phyloP scores from a whole-genome alignment of 441 rosid species.

The Pelargonium cotyledonis region DNA sequence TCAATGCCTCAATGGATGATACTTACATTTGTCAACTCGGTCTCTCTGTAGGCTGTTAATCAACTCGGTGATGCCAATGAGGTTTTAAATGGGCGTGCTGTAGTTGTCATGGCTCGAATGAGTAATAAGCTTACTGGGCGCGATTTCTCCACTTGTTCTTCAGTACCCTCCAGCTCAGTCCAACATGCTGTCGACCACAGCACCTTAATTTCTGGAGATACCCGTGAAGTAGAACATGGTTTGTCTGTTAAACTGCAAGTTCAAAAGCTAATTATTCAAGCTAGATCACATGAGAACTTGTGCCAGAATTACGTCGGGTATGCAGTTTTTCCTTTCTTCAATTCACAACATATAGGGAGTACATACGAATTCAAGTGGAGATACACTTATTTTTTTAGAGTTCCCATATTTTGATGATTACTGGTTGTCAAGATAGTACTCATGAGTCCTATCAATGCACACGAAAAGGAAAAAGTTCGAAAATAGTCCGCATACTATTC shows the following conservation, averaged over 20 bases:
- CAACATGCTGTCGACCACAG: slow-evolving; percentile 60
- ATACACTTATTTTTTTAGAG: too few species aligned
- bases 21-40: slow-evolving; percentile 6
- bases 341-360: background rate
- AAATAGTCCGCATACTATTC: background rate
- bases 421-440: too few species aligned
- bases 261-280: slow-evolving; percentile 84
- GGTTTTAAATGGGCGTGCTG: slow-evolving; percentile 91
- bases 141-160: slow-evolving; percentile 63
- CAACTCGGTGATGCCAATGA: slow-evolving; percentile 98
- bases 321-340: slow-evolving; percentile 13
- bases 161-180: slow-evolving; percentile 36
- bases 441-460: too few species aligned
- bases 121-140: slow-evolving; percentile 93
- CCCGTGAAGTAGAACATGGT: slow-evolving; percentile 86
- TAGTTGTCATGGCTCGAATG: slow-evolving; percentile 95
- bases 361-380: background rate
- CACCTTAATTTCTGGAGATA: slow-evolving; percentile 65
- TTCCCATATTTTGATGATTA: too few species aligned
- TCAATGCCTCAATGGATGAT: background rate
- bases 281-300: slow-evolving; percentile 79
- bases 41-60: slow-evolving; percentile 69
- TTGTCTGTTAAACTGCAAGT: slow-evolving; percentile 94
- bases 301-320: slow-evolving; percentile 99
- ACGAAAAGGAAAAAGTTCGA: too few species aligned